These are phyloP conservation scores for Coniophora puteana DNA, from an alignment of 1,284 basidiomycete species.

Conservation along the genomic window DNA sequence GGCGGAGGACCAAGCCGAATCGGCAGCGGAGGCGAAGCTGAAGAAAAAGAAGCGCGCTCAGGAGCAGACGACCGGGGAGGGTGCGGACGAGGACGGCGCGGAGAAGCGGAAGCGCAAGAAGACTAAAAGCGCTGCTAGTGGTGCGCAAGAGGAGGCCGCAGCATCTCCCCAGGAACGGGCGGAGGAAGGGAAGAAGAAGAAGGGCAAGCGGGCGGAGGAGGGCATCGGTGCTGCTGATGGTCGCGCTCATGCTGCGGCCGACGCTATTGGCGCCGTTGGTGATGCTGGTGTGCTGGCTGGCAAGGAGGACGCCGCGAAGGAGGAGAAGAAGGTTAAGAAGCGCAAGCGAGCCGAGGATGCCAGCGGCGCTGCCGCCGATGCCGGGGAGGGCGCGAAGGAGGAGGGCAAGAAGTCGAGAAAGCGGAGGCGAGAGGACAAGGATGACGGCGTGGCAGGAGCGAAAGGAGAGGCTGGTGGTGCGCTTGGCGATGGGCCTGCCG, in stretches of 20 bases:
- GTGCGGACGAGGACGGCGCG: constrained; percentile 4
- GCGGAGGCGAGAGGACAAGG: constrained; percentile 16
- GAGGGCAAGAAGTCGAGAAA: constrained; percentile 19
- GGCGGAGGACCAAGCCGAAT: constrained; percentile 3
- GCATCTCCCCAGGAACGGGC: constrained; percentile 2
- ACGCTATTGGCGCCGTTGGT: no score
- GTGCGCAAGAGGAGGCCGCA: neutral
- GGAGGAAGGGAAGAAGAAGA: constrained; percentile 23
- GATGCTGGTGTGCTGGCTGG: no score
- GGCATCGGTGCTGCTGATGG: neutral
- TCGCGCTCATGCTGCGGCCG: constrained; percentile 14
- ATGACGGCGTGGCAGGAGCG: neutral
- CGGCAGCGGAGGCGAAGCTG: constrained; percentile 1
- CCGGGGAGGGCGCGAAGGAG: constrained; percentile 21
- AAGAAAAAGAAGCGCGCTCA: constrained; percentile 27
- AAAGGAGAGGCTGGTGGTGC: constrained; percentile 1
- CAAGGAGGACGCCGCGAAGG: constrained; percentile 22
- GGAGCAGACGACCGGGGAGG: constrained; percentile 22
- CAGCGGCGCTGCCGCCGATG: neutral
- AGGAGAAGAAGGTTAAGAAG: constrained; percentile 29
- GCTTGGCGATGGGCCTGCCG: no score
- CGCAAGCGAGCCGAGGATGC: constrained; percentile 13
- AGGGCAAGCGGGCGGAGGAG: constrained; percentile 13
- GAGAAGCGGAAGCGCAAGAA: constrained; percentile 16
- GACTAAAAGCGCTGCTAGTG: neutral